Conservation (phyloP, 1,139 yeast species). For the Yamadazyma blattariae region DNA sequence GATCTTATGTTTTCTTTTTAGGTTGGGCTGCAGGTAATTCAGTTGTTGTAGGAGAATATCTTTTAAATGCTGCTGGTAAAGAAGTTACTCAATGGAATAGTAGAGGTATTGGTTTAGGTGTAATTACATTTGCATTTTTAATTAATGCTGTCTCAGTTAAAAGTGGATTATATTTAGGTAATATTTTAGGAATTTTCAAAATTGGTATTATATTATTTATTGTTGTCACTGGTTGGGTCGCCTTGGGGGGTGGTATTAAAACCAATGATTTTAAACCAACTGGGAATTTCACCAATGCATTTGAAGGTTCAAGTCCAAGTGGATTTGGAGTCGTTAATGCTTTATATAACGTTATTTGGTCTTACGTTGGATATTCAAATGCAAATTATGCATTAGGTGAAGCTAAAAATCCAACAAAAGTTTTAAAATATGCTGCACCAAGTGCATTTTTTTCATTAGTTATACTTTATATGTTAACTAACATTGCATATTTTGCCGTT, state of each 20-base stretch:
- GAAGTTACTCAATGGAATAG: conserved; percentile 74
- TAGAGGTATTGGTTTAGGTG: conserved; percentile 72
- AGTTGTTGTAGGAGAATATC: conserved; percentile 47
- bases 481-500: conserved; percentile 57
- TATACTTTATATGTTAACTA: conserved; percentile 64
- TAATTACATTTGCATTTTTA: conserved; percentile 67
- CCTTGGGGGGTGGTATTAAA: conserved; percentile 67
- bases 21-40: conserved; percentile 87
- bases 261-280: conserved; percentile 47
- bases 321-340: conserved; percentile 80
- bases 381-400: conserved; percentile 84
- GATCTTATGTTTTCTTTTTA: conserved; percentile 68
- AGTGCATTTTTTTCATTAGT: conserved; percentile 57
- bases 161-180: conserved; percentile 66
- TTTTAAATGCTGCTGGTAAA: conserved; percentile 66
- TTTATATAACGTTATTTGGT: conserved; percentile 78
- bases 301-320: conserved; percentile 56
- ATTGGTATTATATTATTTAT: conserved; percentile 65
- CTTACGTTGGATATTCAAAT: conserved; percentile 71
- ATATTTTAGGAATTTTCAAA: conserved; percentile 69
- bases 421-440: conserved; percentile 45
- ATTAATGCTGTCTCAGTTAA: conserved; percentile 62
- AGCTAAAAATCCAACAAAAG: conserved; percentile 52
- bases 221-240: conserved; percentile 78
- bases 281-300: conserved; percentile 61